Evolutionary conservation across 148 eudicot species (phyloP).

Genomic region (Dianthus caryophyllus): DNA sequence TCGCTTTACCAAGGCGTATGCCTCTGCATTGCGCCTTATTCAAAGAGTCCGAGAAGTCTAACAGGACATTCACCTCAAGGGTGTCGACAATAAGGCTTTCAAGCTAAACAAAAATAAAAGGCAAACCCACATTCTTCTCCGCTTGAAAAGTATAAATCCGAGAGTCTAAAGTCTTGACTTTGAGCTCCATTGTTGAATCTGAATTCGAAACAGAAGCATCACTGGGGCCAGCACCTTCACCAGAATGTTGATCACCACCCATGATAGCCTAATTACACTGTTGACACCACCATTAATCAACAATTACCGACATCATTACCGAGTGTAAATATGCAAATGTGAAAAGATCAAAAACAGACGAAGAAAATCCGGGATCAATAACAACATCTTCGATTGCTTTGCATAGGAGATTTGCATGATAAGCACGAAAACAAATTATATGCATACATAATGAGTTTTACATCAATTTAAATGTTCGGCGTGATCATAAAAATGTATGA

Average conservation of each 20-base stretch:
- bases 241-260: slow-evolving; percentile 43
- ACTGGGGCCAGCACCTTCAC: slow-evolving; percentile 52
- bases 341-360: slow-evolving; percentile 36
- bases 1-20: not conserved
- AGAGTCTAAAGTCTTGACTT: slow-evolving; percentile 83
- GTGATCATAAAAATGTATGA: not conserved
- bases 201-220: slow-evolving; percentile 39
- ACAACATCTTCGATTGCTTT: not conserved
- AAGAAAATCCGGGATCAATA: no score
- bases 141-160: slow-evolving; percentile 49
- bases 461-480: not conserved
- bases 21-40: not conserved
- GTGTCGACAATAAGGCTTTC: not conserved
- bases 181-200: slow-evolving; percentile 58
- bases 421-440: not conserved
- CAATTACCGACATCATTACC: slow-evolving; percentile 28
- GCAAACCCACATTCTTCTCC: slow-evolving; percentile 54
- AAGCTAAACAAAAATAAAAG: not conserved
- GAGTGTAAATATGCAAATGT: not conserved
- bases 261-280: slow-evolving; percentile 27
- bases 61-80: not conserved
- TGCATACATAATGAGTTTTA: not conserved
- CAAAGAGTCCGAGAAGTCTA: not conserved
- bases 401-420: not conserved
- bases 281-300: not conserved